A percentile compares a stretch with the other conserved stretches of the same genome.
These are phyloP conservation scores for Jimgerdemannia lactiflua DNA, from an alignment of 192 early-diverging fungal genomes.

Conservation along the genomic window DNA sequence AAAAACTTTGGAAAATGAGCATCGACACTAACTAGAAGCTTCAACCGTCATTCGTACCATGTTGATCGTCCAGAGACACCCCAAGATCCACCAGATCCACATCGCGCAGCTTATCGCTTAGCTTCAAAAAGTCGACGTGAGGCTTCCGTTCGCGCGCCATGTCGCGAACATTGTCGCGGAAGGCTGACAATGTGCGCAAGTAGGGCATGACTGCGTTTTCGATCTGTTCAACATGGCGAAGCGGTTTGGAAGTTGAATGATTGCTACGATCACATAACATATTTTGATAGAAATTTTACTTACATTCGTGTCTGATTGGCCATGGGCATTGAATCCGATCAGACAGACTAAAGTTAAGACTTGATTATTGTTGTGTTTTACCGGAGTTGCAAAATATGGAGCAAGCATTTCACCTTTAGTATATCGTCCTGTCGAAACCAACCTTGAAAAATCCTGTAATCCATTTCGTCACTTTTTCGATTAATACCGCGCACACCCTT, in stretches of 20 bases:
- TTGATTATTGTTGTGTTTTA: not conserved
- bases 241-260: too few relatives aligned
- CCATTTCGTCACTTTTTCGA: constrained; percentile 74
- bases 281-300: constrained; percentile 22
- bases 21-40: too few relatives aligned
- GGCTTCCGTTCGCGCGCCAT: constrained; percentile 57
- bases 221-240: constrained; percentile 5
- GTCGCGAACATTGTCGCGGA: constrained; percentile 85
- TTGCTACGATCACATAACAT: too few relatives aligned
- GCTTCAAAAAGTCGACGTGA: constrained; percentile 58
- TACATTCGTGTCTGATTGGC: constrained; percentile 36
- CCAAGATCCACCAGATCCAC: constrained; percentile 84
- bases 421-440: too few relatives aligned
- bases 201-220: constrained; percentile 79
- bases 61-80: constrained; percentile 91
- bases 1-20: not conserved
- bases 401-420: too few relatives aligned
- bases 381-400: too few relatives aligned
- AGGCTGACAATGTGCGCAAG: constrained; percentile 73
- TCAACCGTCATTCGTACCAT: constrained; percentile 28
- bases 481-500: constrained; percentile 57
- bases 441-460: constrained; percentile 73
- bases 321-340: constrained; percentile 63
- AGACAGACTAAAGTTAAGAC: constrained; percentile 31
- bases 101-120: constrained; percentile 90